phyloP scores from a whole-genome alignment of 257 asterid species.

The Solanum arcanum region DNA sequence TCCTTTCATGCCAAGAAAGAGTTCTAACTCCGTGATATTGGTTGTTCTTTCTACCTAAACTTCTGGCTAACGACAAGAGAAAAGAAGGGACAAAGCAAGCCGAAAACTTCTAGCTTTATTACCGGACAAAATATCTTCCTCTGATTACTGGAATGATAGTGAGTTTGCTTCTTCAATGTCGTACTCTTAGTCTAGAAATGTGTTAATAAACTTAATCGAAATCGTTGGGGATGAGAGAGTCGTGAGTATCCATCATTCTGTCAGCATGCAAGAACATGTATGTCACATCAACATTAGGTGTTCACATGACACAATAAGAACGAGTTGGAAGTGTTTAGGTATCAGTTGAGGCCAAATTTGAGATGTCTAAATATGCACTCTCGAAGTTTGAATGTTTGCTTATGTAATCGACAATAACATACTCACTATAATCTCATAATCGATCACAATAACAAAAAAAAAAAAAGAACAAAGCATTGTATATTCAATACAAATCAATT shows the following conservation, averaged over 20 bases:
- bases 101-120: too few species aligned
- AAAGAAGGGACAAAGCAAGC: not conserved
- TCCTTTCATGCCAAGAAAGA: not conserved
- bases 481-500: not conserved
- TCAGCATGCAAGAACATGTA: too few species aligned
- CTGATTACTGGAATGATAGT: too few species aligned
- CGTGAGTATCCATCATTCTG: too few species aligned
- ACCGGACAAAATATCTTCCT: too few species aligned
- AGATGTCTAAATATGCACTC: not conserved
- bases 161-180: too few species aligned
- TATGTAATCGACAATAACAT: not conserved
- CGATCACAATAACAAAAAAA: not conserved
- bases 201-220: too few species aligned
- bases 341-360: not conserved
- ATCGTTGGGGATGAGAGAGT: too few species aligned
- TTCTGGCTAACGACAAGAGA: not conserved
- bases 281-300: too few species aligned
- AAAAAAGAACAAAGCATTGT: not conserved
- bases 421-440: not conserved
- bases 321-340: not conserved
- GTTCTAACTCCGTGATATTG: not conserved
- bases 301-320: too few species aligned
- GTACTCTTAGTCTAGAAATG: too few species aligned
- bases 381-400: not conserved
- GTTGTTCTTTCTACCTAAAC: not conserved